Base-by-base conservation (phyloP, 2,329 filamentous ascomycete genomes). In the Aspergillus carbonarius region DNA sequence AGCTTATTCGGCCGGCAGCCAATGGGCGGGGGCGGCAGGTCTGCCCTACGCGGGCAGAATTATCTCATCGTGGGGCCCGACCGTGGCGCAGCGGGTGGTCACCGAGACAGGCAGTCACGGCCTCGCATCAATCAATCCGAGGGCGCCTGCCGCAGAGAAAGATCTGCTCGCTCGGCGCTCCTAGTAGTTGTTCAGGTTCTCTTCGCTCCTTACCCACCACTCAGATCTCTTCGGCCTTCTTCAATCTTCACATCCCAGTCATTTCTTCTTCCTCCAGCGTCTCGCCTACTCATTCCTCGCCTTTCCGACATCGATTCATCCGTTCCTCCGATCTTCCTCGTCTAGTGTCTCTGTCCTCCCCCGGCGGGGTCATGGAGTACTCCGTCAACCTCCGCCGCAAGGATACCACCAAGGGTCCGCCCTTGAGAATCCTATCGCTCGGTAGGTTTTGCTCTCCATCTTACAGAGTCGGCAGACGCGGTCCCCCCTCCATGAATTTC, bases 391-490 rank as follows among this genome's bases (percentile, higher is more conserved):
- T 96, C 68, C 88, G 88, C 77, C 87, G 93, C 74, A 96, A 95
- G 79, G 93, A 98, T 76, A 97, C 93, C 60, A 96, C 92, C 53
- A 96, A 96, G 78, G 93, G 93, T 50, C 92, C 93, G 72, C 93
- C 95, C 56, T 79, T 98, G 75, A 90, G 95, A 74, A 89, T 99
- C 65, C 82, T 99, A 12, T 97, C 92, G 27, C 83, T 99, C 67
- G 92, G 92, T 96, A 83, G 73, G 51, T 30, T 20, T 42, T 9
- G 30, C 30, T 32, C 30, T 10, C 10, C 30, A 12, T 10, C 30
- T 12, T 32, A 7, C 30, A 32, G 30, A 9, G 30, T 32, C 30
- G 3, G 8, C 8, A 32, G 8, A 32, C 30, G 10, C 30, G 6
- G 25, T 27, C 30, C 23, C 23, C 23, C 23, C 20, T 32, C 32